phyloP scores from a whole-genome alignment of 2,329 filamentous ascomycete genomes.

The Penicillium fuscoglaucum region DNA sequence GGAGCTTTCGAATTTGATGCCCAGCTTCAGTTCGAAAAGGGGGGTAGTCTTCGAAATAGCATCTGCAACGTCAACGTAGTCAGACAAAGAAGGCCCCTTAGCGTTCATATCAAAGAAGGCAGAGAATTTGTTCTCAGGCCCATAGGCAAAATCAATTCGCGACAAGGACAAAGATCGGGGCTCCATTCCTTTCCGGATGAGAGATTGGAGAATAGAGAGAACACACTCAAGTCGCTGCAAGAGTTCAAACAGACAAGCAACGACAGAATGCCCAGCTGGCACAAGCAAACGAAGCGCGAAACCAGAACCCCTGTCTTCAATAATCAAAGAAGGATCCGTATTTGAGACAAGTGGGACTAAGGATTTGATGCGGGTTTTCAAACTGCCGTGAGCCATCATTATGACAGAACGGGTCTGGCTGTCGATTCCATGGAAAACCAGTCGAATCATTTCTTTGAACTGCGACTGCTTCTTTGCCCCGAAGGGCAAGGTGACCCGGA shows the following conservation, averaged over 20 bases:
- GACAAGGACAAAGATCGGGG: slow-evolving; percentile 38
- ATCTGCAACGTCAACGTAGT: slow-evolving; percentile 25
- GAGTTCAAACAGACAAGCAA: slow-evolving; percentile 37
- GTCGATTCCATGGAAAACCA: slow-evolving; percentile 43
- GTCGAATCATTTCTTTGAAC: slow-evolving; percentile 38
- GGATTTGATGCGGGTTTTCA: slow-evolving; percentile 30
- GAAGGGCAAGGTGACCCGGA: slow-evolving; percentile 33
- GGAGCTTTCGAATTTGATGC: slow-evolving; percentile 36
- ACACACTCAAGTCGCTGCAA: slow-evolving; percentile 43
- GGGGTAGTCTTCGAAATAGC: slow-evolving; percentile 25
- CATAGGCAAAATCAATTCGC: slow-evolving; percentile 38
- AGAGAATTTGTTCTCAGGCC: slow-evolving; percentile 28
- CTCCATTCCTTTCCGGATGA: slow-evolving; percentile 36
- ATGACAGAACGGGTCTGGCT: slow-evolving; percentile 32
- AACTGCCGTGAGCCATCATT: slow-evolving; percentile 39
- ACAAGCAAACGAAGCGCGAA: slow-evolving; percentile 43
- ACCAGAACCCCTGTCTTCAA: slow-evolving; percentile 34
- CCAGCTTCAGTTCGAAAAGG: slow-evolving; percentile 32
- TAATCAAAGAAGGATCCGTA: slow-evolving; percentile 33
- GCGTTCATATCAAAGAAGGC: slow-evolving; percentile 36
- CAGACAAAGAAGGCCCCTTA: slow-evolving; percentile 19
- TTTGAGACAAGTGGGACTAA: slow-evolving; percentile 30
- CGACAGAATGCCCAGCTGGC: slow-evolving; percentile 38
- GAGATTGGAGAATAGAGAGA: slow-evolving; percentile 37
- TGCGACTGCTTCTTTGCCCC: slow-evolving; percentile 29